Percentiles rank a stretch among this genome's conserved stretches.
Conservation (phyloP, 805 yeast genomes). For the Candida sithepensis region DNA sequence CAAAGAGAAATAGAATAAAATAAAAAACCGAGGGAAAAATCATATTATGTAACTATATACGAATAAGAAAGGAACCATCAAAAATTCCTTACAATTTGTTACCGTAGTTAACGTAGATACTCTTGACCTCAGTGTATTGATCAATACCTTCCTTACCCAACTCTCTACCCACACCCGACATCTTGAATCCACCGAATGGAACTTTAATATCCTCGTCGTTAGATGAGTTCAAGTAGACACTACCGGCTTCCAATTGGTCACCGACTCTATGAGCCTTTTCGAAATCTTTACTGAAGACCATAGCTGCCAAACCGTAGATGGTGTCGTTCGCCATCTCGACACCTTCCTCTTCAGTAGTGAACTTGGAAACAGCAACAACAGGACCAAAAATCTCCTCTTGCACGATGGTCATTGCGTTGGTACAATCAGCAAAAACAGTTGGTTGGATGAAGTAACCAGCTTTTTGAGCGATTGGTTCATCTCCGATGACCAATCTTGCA, state of each 20-base stretch:
- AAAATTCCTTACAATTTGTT: constrained; percentile 21
- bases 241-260: constrained; percentile 57
- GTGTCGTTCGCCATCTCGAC: constrained; percentile 66
- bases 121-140: constrained; percentile 70
- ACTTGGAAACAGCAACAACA: constrained; percentile 66
- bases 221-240: constrained; percentile 66
- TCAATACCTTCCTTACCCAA: constrained; percentile 70
- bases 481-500: constrained; percentile 43
- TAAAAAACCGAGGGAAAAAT: neutral
- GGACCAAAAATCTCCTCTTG: constrained; percentile 89
- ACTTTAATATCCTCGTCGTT: constrained; percentile 62
- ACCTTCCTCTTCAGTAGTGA: constrained; percentile 65
- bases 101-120: constrained; percentile 55
- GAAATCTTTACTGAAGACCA: constrained; percentile 70
- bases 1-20: neutral
- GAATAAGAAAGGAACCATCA: neutral
- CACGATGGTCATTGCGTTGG: constrained; percentile 59
- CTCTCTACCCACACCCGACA: constrained; percentile 80
- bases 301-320: constrained; percentile 77
- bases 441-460: constrained; percentile 70
- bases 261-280: constrained; percentile 51
- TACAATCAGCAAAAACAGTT: constrained; percentile 70
- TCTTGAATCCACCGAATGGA: constrained; percentile 80
- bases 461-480: constrained; percentile 38
- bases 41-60: neutral